Evolutionary conservation across 1,139 yeast genomes (phyloP).

Genomic region (Wickerhamomyces sp.): DNA sequence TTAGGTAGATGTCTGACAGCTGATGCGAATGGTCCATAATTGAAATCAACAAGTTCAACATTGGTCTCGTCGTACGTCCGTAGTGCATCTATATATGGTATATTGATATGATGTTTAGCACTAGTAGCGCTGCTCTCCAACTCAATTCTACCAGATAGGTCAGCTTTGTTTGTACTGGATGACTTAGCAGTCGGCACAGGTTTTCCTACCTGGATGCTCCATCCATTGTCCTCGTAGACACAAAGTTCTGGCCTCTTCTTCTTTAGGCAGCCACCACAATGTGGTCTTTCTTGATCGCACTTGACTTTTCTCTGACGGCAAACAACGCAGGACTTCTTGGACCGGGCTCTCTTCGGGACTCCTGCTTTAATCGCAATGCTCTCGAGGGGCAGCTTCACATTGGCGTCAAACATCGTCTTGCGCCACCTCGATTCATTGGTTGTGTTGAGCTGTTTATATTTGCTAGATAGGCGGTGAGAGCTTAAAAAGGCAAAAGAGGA

Average conservation of each 20-base stretch:
- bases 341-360: not conserved
- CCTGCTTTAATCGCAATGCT: too few relatives aligned
- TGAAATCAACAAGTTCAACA: not conserved
- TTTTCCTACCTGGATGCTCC: not conserved
- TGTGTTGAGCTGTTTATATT: too few relatives aligned
- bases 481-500: too few relatives aligned
- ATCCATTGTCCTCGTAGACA: not conserved
- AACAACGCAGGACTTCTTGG: not conserved
- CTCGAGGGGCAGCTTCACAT: too few relatives aligned
- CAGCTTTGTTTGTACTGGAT: too few relatives aligned
- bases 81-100: not conserved
- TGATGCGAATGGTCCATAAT: not conserved
- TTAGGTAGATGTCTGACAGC: not conserved
- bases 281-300: not conserved
- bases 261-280: not conserved
- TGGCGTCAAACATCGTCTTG: not conserved
- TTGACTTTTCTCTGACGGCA: not conserved
- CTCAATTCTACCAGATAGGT: too few relatives aligned
- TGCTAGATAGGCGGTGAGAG: too few relatives aligned
- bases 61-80: not conserved
- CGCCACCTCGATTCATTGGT: not conserved
- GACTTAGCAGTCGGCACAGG: too few relatives aligned
- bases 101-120: too few relatives aligned
- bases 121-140: too few relatives aligned
- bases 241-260: not conserved